Base-by-base conservation (phyloP, 2,329 filamentous ascomycete species). In the Stromatinia cepivora region DNA sequence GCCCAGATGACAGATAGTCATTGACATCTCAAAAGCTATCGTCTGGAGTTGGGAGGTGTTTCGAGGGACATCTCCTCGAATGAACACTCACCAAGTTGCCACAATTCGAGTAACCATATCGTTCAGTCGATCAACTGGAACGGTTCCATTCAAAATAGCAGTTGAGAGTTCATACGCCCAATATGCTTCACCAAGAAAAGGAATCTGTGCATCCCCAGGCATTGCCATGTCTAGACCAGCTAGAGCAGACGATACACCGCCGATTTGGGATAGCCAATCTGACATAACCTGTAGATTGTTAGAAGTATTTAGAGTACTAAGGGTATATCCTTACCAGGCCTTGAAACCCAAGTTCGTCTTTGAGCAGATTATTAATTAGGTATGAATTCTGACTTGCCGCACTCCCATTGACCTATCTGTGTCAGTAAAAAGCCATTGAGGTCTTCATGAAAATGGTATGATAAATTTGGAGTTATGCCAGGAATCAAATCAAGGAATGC, bases 321-420 rank as follows among this genome's bases (percentile, higher is more conserved):
- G 57, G 53, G 36, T 42, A 22, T 3, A 54, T 2, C 66, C 72
- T 57, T 71, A 76, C 75, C 17, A 78, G 48, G 0, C 90, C 90
- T 73, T 92, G 89, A 73, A 92, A 92, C 0, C 88, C 89, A 62
- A 92, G 82, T 79, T 93, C 90, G 58, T 90, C 89, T 74, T 93
- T 93, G 11, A 92, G 81, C 4, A 93, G 81, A 0, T 87, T 88
- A 72, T 92, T 92, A 66, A 91, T 82, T 20, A 89, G 79, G 76
- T 89, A 89, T 71, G 87, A 88, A 76, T 92, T 92, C 70, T 90
- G 87, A 69, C 87, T 91, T 7, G 84, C 83, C 22, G 89, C 87
- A 0, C 87, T 89, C 64, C 88, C 87, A 75, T 92, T 91, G 71
- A 82, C 62, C 67, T 69, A 36, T 6, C n/a, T 67, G 15, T 53